Evolutionary conservation across 148 eudicot species (phyloP), one percentile per base, ranked within the genome.

Genomic region (Rhododendron vialii): DNA sequence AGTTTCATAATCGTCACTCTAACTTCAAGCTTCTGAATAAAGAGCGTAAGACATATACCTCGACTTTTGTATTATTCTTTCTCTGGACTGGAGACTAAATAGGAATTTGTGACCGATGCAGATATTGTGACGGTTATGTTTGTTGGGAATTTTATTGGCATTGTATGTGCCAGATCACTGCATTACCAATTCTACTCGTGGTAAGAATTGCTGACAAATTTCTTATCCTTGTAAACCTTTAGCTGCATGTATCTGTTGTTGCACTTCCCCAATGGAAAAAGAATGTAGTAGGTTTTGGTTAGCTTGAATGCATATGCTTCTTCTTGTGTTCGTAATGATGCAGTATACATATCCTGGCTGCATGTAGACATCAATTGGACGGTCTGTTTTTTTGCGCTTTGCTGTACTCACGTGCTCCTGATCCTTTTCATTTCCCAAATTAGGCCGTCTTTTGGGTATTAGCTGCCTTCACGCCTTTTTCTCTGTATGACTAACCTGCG

Each of bases 111-210:
- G 57, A 88, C 81, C 20, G 36, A 81, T 90, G 86, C 96, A 96
- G 99, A 95, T 93, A 94, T 96, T 41, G 92, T 90, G 71, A 91
- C 95, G 13, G 93, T 98, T 77, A 89, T 96, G 92, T 94, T 96
- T 88, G 93, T 94, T 82, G 99, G 98, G 83, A 96, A 96, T 89
- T 96, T 94, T 92, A 94, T 96, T 41, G 99, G 99, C 86, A 92
- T 96, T 85, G 86, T 94, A 55, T 96, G 93, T 86, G 99, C 99
- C 28, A 93, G 99, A 83, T 96, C 99, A 76, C 91, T 96, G 86
- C 99, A 96, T 86, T 96, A 95, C 86, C 99, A 96, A 82, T 96
- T 96, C 87, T 96, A 96, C 85, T 96, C 99, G 53, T 96, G 98
- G 99, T 96, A 89, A 87, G 95, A 87, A 67, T 51, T 86, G 51